Base-by-base conservation (phyloP, 768 basidiomycete species). In the Macrolepiota albuminosa region DNA sequence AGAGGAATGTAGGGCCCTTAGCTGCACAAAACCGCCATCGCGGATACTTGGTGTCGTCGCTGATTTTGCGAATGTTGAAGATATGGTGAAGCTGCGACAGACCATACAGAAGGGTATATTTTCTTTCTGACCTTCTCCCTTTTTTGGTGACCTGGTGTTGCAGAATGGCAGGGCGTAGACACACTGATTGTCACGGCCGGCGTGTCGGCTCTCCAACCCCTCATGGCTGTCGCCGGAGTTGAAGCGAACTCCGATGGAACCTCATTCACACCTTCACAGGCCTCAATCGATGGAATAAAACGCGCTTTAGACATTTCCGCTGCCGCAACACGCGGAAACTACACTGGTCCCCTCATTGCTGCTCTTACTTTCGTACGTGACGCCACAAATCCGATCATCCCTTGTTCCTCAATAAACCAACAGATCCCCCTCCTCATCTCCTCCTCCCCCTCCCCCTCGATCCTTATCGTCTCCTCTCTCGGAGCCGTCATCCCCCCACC, bases 401-500 rank as follows among this genome's bases (percentile, higher is more conserved):
- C 4, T 36, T 36, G 33, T 5, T 33, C 9, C 39, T 16, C 21
- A 39, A 14, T 29, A 26, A 1, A 34, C 37, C 37, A 42, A 39
- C 61, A 96, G 93, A 85, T 95, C 6, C 94, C 94, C 0, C 70
- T 93, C 0, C 81, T 96, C 37, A 75, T 81, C 11, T 68, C 77
- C 29, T 81, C 86, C 0, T 94, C 92, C 0, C 58, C 69, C 0
- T 78, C 83, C 0, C 93, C 94, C 0, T 84, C 91, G 0, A 78
- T 96, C 40, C 82, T 93, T 31, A 84, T 95, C 45, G 69, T 97
- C 39, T 92, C 92, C 8, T 89, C 87, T 33, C 75, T 88, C 3
- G 95, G 88, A 2, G 84, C 91, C 2, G 76, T 88, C 6, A 85
- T 95, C 39, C 91, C 95, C 2, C 85, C 94, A 0, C 95, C 95